Percentiles rank a stretch among this genome's conserved stretches.
These are phyloP conservation scores for Wickerhamomyces canadensis DNA, from an alignment of 805 yeast genomes.

Conservation along the genomic window DNA sequence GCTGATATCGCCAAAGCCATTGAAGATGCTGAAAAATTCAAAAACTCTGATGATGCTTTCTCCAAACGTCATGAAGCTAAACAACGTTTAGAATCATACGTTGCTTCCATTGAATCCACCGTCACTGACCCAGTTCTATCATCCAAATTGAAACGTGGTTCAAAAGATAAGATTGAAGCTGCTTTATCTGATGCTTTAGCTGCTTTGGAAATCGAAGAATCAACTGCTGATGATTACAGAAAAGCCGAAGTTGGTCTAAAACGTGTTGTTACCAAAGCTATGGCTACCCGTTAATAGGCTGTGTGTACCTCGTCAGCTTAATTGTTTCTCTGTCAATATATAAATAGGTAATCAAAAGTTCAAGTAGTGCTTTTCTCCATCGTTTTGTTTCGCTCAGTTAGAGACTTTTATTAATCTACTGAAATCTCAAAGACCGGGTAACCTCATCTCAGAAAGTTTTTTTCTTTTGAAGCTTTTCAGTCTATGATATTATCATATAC, in stretches of 20 bases:
- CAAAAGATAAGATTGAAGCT: slow-evolving; percentile 95
- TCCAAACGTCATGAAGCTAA: slow-evolving; percentile 99
- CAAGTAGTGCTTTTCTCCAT: too few relatives aligned
- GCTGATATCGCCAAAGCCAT: slow-evolving; percentile 98
- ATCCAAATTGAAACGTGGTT: slow-evolving; percentile 94
- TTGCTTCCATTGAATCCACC: slow-evolving; percentile 90
- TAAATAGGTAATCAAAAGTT: not conserved
- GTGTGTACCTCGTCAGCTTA: not conserved
- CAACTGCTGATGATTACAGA: slow-evolving; percentile 95
- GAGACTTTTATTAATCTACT: too few relatives aligned
- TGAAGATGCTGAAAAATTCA: slow-evolving; percentile 97
- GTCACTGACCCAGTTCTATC: slow-evolving; percentile 98
- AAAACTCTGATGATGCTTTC: slow-evolving; percentile 98
- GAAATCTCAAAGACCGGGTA: too few relatives aligned
- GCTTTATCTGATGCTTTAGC: slow-evolving; percentile 98
- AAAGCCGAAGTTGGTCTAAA: slow-evolving; percentile 98
- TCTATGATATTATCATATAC: too few relatives aligned
- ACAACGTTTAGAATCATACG: slow-evolving; percentile 98
- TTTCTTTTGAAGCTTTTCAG: not conserved
- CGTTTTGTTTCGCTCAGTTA: too few relatives aligned
- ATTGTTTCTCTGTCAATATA: not conserved
- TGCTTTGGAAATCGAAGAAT: slow-evolving; percentile 94
- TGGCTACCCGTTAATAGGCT: slow-evolving; percentile 87
- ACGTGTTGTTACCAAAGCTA: slow-evolving; percentile 99
- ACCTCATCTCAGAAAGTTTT: slow-evolving; percentile 4